phyloP scores from a whole-genome alignment of 139 green algal genomes.

The Pseudopediastrum boryanum region DNA sequence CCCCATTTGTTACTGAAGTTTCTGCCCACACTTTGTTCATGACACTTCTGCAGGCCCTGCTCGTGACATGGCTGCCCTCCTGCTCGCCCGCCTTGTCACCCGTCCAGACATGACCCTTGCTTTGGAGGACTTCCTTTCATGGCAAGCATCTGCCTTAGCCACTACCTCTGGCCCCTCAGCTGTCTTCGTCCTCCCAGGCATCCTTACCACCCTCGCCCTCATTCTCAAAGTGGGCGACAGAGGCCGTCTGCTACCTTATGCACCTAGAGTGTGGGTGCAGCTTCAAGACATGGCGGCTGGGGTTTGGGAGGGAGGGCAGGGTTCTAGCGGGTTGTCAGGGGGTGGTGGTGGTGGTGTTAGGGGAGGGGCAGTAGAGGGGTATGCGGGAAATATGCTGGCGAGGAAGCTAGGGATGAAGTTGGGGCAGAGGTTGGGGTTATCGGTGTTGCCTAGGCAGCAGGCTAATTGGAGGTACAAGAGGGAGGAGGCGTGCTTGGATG shows the following conservation, averaged over 20 bases:
- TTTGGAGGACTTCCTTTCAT: conserved; percentile 77
- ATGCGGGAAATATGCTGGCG: conserved; percentile 44
- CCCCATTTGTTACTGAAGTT: neutral
- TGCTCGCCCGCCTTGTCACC: conserved; percentile 88
- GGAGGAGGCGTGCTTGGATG: conserved; percentile 41
- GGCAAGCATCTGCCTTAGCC: conserved; percentile 54
- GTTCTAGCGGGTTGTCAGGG: neutral
- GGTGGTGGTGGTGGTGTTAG: neutral
- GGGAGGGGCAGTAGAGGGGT: conserved; percentile 17
- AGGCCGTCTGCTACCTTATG: conserved; percentile 51
- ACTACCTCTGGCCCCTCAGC: conserved; percentile 26
- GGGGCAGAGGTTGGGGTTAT: conserved; percentile 75
- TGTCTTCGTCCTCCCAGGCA: conserved; percentile 69
- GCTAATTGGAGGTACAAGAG: conserved; percentile 81
- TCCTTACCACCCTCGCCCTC: conserved; percentile 61
- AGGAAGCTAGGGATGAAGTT: conserved; percentile 90
- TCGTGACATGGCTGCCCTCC: conserved; percentile 83
- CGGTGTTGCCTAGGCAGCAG: conserved; percentile 73
- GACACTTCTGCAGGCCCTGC: conserved; percentile 58
- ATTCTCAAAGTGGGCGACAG: conserved; percentile 79
- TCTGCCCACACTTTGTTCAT: too few species aligned
- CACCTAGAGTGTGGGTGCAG: conserved; percentile 48
- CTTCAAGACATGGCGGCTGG: conserved; percentile 8
- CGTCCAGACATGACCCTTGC: conserved; percentile 79
- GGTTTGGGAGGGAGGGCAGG: neutral